phyloP scores from a whole-genome alignment of 164 flowering plant genomes.

The Vitis rupestris region DNA sequence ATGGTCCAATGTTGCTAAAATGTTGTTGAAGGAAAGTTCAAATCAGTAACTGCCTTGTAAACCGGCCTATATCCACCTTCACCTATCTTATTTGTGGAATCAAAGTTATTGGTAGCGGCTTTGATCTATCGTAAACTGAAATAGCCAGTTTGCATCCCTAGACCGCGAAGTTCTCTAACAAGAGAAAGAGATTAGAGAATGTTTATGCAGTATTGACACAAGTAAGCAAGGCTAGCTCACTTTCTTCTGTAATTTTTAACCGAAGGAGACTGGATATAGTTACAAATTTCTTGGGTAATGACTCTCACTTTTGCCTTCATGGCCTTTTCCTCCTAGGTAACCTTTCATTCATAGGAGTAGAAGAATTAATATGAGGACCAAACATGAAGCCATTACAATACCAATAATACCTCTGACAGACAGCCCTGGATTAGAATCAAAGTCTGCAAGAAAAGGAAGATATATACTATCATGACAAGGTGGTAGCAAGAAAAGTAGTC shows the following conservation, averaged over 20 bases:
- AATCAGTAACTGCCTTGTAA: conserved; percentile 49
- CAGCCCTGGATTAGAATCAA: conserved; percentile 40
- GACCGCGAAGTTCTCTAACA: conserved; percentile 51
- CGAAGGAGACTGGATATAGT: too few relatives aligned
- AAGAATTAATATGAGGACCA: conserved; percentile 31
- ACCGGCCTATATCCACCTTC: conserved; percentile 93
- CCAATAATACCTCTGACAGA: conserved; percentile 68
- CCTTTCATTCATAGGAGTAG: conserved; percentile 43
- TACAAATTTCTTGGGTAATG: too few relatives aligned
- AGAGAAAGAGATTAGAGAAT: too few relatives aligned
- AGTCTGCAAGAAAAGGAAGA: conserved; percentile 42
- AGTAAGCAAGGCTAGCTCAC: too few relatives aligned
- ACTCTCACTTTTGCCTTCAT: conserved; percentile 47
- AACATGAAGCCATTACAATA: conserved; percentile 49
- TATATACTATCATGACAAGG: background rate
- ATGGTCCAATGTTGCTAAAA: too few relatives aligned
- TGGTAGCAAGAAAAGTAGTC: background rate
- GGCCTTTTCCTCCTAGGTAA: conserved; percentile 45
- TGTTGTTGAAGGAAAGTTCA: background rate
- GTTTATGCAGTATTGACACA: too few relatives aligned
- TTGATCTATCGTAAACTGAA: conserved; percentile 69
- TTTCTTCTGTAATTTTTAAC: too few relatives aligned
- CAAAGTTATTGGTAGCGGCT: conserved; percentile 74
- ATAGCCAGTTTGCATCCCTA: conserved; percentile 61
- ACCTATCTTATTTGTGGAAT: conserved; percentile 72